Conservation (phyloP, 2,329 filamentous ascomycete genomes). For the Hansfordia pulvinata region DNA sequence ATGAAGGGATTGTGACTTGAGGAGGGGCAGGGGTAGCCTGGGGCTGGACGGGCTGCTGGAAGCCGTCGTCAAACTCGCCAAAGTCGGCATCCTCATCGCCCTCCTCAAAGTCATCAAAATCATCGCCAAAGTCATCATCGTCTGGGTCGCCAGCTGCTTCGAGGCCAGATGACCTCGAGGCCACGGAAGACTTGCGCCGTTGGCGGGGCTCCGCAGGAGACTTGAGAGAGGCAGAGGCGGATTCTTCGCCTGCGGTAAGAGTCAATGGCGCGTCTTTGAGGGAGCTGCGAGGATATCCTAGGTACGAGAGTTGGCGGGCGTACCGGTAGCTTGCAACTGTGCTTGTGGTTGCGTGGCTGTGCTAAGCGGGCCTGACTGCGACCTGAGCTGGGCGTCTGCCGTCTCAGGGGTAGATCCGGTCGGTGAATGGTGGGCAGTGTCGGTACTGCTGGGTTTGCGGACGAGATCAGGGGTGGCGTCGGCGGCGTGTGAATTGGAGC, state of each 20-base stretch:
- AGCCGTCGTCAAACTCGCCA: slow-evolving; percentile 61
- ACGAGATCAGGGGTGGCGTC: slow-evolving; percentile 41
- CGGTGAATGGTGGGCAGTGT: slow-evolving; percentile 15
- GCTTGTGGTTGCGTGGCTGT: slow-evolving; percentile 12
- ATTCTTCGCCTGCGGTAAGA: slow-evolving; percentile 19
- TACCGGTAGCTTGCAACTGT: slow-evolving; percentile 18
- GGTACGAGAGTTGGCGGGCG: slow-evolving; percentile 20
- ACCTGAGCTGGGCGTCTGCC: no score
- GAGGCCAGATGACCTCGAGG: slow-evolving; percentile 11
- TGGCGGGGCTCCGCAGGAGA: slow-evolving; percentile 12
- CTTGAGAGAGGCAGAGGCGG: slow-evolving; percentile 12
- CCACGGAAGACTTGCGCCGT: slow-evolving; percentile 16
- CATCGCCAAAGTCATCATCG: slow-evolving; percentile 39
- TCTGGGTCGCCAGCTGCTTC: slow-evolving; percentile 18
- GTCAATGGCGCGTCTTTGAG: no score
- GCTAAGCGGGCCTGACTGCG: no score
- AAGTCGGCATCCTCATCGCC: slow-evolving; percentile 41
- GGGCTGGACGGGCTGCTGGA: slow-evolving; percentile 49
- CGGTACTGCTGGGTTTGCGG: slow-evolving; percentile 23
- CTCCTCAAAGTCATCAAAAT: slow-evolving; percentile 51
- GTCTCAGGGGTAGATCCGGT: no score
- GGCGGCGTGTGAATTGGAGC: slow-evolving; percentile 30
- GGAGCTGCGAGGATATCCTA: slow-evolving; percentile 18
- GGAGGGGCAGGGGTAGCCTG: slow-evolving; percentile 18
- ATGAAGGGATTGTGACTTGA: slow-evolving; percentile 20